Conservation (phyloP, 192 early-diverging fungal species). For the Gryganskiella cystojenkinii region DNA sequence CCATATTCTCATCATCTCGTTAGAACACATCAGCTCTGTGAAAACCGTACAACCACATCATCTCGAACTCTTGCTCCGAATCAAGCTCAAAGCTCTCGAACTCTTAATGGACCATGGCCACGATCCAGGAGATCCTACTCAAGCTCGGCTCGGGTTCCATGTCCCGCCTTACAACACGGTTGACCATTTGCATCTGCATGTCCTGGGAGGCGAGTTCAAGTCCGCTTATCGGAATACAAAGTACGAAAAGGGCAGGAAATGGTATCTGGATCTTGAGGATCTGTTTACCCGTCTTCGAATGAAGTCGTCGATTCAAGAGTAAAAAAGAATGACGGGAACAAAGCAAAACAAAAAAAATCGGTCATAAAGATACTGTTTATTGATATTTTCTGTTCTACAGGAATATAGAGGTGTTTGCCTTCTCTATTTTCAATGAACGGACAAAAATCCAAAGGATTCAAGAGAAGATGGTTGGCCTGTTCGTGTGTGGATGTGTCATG, state of each 20-base stretch:
- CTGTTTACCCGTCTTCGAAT: constrained; percentile 13
- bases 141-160: constrained; percentile 70
- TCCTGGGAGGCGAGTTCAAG: constrained; percentile 66
- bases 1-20: constrained; percentile 57
- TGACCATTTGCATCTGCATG: constrained; percentile 77
- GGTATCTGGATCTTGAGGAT: constrained; percentile 28
- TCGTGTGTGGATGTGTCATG: no score
- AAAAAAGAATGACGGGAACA: not conserved
- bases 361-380: no score
- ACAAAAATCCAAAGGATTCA: no score
- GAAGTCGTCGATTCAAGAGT: not conserved
- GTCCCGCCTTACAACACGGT: constrained; percentile 76
- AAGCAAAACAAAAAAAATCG: not conserved
- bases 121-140: not conserved
- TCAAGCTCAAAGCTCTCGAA: constrained; percentile 35
- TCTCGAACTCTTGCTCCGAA: constrained; percentile 31
- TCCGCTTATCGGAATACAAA: not conserved
- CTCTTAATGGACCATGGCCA: constrained; percentile 34
- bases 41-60: constrained; percentile 44
- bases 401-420: no score
- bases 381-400: no score
- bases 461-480: no score
- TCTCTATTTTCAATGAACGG: no score
- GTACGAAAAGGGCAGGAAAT: constrained; percentile 27
- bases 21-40: constrained; percentile 50